Evolutionary conservation across 352 stramenopile genomes (phyloP), one percentile per base, ranked within the genome.

Genomic region (Pythium sp.): DNA sequence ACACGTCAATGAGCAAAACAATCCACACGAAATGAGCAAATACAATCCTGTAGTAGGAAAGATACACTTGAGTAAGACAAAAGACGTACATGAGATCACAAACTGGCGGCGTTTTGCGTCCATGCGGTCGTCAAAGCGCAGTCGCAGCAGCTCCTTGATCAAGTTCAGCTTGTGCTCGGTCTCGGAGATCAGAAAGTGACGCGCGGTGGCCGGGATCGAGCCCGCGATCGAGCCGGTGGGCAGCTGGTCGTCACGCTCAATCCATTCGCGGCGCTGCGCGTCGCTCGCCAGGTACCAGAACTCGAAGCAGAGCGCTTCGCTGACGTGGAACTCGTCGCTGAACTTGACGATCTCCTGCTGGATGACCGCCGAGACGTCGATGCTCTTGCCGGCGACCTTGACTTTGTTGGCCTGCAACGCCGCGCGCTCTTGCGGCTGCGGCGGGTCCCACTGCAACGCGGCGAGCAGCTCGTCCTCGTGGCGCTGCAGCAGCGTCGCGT

Each of bases 221-320:
- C 76, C 72, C 15, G 79, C 66, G 47, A 93, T 80, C 0, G 79
- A 69, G 34, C 73, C 71, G 0, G 62, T 56, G 2, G 75, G 72
- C 41, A 93, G 66, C 55, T 91, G 85, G 70, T 95, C 86, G 32
- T 84, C 76, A 32, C 82, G 84, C 62, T 92, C 84, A 57, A 95
- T 75, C 72, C 80, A 87, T 60, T 89, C 81, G 54, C 87, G 86
- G 62, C 82, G 83, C 54, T 77, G 67, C 41, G 77, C 72, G 49
- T 95, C 84, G 60, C 87, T 95, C 5, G 87, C 87, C 63, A 93
- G 59, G 57, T 92, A 79, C 87, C 87, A 95, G 28, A 90, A 79
- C 69, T 91, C 79, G 30, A 93, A 81, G 73, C 85, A 91, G 30
- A 70, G 75, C 65, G 75, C 74, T 64, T 94, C 85, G 47, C 79